Evolutionary conservation across 1,284 basidiomycete species (phyloP).

Genomic region (Leccinum angustisporum): DNA sequence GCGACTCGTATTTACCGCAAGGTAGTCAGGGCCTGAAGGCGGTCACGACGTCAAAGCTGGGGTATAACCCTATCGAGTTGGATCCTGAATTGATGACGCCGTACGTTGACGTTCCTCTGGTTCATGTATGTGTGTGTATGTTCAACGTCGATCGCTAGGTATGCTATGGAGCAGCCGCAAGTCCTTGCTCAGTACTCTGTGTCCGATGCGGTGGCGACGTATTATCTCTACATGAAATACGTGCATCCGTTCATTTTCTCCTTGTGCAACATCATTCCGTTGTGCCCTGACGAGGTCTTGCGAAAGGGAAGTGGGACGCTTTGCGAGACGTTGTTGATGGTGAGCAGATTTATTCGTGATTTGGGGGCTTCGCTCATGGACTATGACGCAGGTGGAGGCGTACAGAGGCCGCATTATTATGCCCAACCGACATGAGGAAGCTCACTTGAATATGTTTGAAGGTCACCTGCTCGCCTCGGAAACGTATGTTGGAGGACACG

Average conservation of each 20-base stretch:
- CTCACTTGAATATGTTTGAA: conserved; percentile 90
- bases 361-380: conserved; percentile 4
- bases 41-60: conserved; percentile 95
- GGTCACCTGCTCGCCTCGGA: conserved; percentile 96
- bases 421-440: conserved; percentile 97
- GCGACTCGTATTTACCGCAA: conserved; percentile 99
- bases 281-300: conserved; percentile 95
- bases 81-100: conserved; percentile 99
- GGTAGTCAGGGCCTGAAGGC: conserved; percentile 99
- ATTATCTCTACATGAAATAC: conserved; percentile 99
- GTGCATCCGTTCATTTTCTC: conserved; percentile 99
- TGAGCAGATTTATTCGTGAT: conserved; percentile 38
- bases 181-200: conserved; percentile 97
- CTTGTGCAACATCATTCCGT: conserved; percentile 97
- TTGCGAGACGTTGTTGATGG: conserved; percentile 98
- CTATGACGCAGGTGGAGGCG: conserved; percentile 82
- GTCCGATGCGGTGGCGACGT: conserved; percentile 98
- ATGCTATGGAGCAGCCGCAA: conserved; percentile 96
- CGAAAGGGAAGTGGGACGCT: conserved; percentile 96
- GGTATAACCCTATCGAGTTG: conserved; percentile 96
- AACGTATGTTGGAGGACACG: conserved; percentile 98
- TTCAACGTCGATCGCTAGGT: conserved; percentile 49
- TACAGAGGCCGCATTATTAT: conserved; percentile 92
- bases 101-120: conserved; percentile 45
- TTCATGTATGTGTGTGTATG: neutral